These are phyloP conservation scores for Cenchrus purpureus DNA, from an alignment of 176 grass and related monocot species.

Conservation along the genomic window DNA sequence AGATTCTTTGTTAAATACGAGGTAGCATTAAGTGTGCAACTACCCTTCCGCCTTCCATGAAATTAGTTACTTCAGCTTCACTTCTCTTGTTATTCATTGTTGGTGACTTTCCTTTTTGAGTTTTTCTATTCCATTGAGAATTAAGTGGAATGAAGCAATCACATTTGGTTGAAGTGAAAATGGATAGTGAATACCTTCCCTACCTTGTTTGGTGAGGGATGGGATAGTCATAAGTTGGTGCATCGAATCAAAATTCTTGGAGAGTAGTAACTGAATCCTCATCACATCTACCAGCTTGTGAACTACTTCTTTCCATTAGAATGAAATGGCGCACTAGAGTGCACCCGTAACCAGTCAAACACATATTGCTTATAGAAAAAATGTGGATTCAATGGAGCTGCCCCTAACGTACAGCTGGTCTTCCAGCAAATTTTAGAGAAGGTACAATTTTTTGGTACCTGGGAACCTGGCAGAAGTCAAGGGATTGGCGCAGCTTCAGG, in stretches of 20 bases:
- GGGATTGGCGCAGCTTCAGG: too few relatives aligned
- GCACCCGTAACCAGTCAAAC: not conserved
- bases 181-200: not conserved
- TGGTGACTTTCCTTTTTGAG: not conserved
- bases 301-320: slow-evolving; percentile 20
- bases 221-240: slow-evolving; percentile 26
- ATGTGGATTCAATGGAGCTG: too few relatives aligned
- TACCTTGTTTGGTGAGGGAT: not conserved
- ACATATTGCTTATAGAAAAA: not conserved
- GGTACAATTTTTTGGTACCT: too few relatives aligned
- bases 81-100: not conserved
- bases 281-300: not conserved
- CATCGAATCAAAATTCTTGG: slow-evolving; percentile 13
- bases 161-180: slow-evolving; percentile 21
- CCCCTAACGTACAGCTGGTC: too few relatives aligned
- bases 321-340: not conserved
- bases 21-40: too few relatives aligned
- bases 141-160: not conserved
- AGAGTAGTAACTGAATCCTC: slow-evolving; percentile 4
- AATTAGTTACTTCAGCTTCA: slow-evolving; percentile 5
- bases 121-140: not conserved
- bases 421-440: too few relatives aligned
- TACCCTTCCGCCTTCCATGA: too few relatives aligned
- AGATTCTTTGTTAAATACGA: not conserved
- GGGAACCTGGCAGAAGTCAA: too few relatives aligned